A percentile compares a stretch with the other conserved stretches of the same genome.
Conservation (phyloP, 176 grass and related monocot species). For the Panicum miliaceum region DNA sequence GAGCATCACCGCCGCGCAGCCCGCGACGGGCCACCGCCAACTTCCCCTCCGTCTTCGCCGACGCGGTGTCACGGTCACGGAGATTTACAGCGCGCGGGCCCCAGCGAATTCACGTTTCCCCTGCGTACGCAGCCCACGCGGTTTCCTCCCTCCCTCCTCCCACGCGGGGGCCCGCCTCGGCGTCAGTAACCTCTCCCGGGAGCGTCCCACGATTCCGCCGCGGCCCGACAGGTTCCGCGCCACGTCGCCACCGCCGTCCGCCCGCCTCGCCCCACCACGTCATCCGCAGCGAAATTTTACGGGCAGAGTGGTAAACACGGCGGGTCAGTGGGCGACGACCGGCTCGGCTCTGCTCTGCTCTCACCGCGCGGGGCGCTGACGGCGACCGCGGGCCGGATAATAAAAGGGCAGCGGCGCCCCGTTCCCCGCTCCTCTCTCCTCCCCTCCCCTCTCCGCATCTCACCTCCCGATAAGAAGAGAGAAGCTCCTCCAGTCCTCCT, state of each 20-base stretch:
- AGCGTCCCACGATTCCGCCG: background rate
- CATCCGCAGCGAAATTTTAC: conserved; percentile 9
- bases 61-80: background rate
- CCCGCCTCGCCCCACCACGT: background rate
- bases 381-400: conserved; percentile 44
- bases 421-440: background rate
- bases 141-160: no score
- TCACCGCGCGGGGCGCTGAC: conserved; percentile 32
- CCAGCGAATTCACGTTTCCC: background rate
- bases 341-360: background rate
- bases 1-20: background rate
- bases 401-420: conserved; percentile 20
- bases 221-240: background rate
- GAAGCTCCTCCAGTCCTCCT: background rate
- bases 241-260: background rate
- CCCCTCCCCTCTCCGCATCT: background rate
- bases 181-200: background rate
- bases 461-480: conserved; percentile 34
- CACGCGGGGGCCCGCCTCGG: background rate
- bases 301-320: background rate
- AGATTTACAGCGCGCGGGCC: background rate
- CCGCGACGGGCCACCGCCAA: background rate
- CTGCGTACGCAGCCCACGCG: no score
- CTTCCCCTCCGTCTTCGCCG: background rate
- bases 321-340: background rate